Base-by-base conservation (phyloP, 768 basidiomycete genomes). In the Russula brevipes region DNA sequence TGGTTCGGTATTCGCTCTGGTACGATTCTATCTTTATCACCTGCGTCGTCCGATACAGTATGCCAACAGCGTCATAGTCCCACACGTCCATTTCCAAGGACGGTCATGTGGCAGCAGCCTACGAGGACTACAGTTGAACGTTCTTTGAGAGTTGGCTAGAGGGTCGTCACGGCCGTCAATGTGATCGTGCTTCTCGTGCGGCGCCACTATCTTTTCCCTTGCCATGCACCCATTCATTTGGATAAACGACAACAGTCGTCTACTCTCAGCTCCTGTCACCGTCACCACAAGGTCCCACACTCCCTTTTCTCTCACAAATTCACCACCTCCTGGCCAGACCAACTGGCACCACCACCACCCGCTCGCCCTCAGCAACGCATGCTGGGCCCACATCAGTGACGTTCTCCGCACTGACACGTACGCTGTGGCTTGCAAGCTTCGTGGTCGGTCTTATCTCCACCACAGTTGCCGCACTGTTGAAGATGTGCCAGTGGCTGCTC, bases 381-480 rank as follows among this genome's bases (percentile, higher is more conserved):
- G 4, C 12, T 14, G 41, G 12, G n/a, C n/a, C n/a, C n/a, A n/a
- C n/a, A 14, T 3, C 12, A 4, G 3, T 47, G 24, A 4, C 45
- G 1, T 2, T 39, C 36, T 33, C 36, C 45, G 4, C 31, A 7
- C 19, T 41, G 31, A 61, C 54, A 17, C 41, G 24, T 31, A n/a
- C 17, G 53, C 31, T 61, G 30, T 61, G 60, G 60, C 17, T 54
- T 19, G 19, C 54, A n/a, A 61, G 60, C 54, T 49, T 55, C 46
- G 54, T 14, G 17, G 17, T 54, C 46, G 30, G 60, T 10, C 53
- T 61, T 41, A 46, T 30, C n/a, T 60, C 53, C 35, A 38, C 24
- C 35, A 35, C 33, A 31, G 17, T 41, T n/a, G 30, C 46, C 8
- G n/a, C 31, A 31, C 44, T 49, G 36, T 41, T 60, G 46, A 54